phyloP scores from a whole-genome alignment of 2,329 filamentous ascomycete species.

The Talaromyces rugulosus region DNA sequence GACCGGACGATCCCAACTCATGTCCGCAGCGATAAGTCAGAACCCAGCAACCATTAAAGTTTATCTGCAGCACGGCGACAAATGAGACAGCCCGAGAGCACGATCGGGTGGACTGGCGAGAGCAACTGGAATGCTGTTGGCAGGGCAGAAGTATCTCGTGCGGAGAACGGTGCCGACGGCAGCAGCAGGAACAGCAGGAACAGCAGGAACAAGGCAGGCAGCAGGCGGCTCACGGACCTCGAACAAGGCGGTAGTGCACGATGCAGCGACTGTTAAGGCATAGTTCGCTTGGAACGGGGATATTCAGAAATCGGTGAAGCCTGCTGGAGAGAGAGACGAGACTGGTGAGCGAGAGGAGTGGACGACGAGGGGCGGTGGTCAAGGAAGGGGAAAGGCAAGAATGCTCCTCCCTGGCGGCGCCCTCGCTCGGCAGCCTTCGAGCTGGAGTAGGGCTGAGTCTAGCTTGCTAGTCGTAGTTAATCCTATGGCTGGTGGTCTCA shows the following conservation, averaged over 20 bases:
- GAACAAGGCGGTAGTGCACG: not conserved
- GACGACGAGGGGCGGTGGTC: not conserved
- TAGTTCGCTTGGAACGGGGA: not conserved
- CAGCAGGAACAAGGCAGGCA: conserved; percentile 8
- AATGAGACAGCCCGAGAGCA: conserved; percentile 22
- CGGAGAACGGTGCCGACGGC: conserved; percentile 14
- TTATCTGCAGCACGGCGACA: conserved; percentile 25
- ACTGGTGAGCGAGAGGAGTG: not conserved
- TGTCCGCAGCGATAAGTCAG: conserved; percentile 33
- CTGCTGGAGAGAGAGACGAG: not conserved
- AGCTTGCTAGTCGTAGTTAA: too few relatives aligned
- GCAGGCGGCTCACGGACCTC: conserved; percentile 9
- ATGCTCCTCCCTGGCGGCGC: not conserved
- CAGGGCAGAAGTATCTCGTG: conserved; percentile 18
- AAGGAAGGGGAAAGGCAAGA: not conserved
- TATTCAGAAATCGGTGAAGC: not conserved
- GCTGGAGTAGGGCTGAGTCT: not conserved
- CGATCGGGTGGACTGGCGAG: conserved; percentile 10
- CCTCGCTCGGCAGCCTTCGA: not conserved
- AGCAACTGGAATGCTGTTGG: conserved; percentile 25
- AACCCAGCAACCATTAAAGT: conserved; percentile 36
- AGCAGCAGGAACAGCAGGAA: conserved; percentile 13
- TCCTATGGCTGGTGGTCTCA: too few relatives aligned
- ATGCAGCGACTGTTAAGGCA: conserved; percentile 10
- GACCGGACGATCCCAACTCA: conserved; percentile 45